Percentiles rank a stretch among this genome's conserved stretches.
Conservation (phyloP, 306 rosid species). For the Fagus sylvatica region DNA sequence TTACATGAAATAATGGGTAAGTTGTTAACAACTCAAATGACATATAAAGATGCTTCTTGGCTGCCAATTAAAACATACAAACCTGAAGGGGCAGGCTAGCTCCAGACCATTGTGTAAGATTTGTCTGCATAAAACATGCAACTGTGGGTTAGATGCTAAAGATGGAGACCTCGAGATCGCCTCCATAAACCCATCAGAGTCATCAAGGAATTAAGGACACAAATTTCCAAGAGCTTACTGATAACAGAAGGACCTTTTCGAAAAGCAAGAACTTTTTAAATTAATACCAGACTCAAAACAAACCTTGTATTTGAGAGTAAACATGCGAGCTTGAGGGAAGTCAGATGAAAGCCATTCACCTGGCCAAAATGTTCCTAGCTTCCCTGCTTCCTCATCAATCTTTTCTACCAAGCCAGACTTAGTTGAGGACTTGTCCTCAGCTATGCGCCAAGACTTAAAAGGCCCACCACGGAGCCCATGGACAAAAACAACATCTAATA, state of each 20-base stretch:
- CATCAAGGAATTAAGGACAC: constrained; percentile 11
- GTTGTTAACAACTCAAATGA: background rate
- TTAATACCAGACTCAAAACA: constrained; percentile 30
- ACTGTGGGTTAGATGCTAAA: constrained; percentile 37
- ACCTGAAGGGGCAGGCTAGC: constrained; percentile 99
- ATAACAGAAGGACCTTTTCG: background rate
- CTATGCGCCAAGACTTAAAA: constrained; percentile 88
- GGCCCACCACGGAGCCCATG: constrained; percentile 98
- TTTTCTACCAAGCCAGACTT: constrained; percentile 82
- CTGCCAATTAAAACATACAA: constrained; percentile 22
- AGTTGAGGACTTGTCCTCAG: constrained; percentile 88
- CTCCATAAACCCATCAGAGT: constrained; percentile 16
- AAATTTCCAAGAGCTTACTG: constrained; percentile 1
- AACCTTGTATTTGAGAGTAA: constrained; percentile 90
- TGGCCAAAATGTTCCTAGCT: constrained; percentile 96
- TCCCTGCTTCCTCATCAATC: constrained; percentile 97
- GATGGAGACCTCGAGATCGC: constrained; percentile 16
- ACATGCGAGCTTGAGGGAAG: constrained; percentile 83
- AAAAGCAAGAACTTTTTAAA: constrained; percentile 11
- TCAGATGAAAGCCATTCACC: constrained; percentile 98
- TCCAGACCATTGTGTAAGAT: constrained; percentile 96
- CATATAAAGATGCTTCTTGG: background rate
- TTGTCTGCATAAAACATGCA: constrained; percentile 64
- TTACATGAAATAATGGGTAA: background rate
- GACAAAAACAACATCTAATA: constrained; percentile 78